phyloP scores from a whole-genome alignment of 2,329 filamentous ascomycete genomes.

The Drechslerella stenobrocha region DNA sequence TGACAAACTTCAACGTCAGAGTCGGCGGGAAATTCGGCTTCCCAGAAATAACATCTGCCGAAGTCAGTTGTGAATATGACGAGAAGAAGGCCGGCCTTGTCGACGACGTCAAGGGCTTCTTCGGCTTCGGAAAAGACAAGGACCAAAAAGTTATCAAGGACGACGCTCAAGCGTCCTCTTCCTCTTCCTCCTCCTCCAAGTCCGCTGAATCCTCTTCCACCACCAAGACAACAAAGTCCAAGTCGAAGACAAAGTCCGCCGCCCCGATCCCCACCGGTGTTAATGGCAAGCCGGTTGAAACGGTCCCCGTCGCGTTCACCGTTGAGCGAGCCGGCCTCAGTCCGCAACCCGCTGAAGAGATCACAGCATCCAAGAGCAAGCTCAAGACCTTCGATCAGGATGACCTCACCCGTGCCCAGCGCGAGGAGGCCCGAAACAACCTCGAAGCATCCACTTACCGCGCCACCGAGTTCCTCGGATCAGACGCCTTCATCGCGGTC shows the following conservation, averaged over 20 bases:
- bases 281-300: constrained; percentile 63
- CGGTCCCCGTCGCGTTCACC: constrained; percentile 62
- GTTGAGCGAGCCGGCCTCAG: constrained; percentile 61
- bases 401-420: constrained; percentile 72
- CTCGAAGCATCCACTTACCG: constrained; percentile 94
- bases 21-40: constrained; percentile 74
- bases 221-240: constrained; percentile 58
- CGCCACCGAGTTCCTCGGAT: constrained; percentile 77
- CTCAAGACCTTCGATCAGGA: constrained; percentile 83
- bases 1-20: constrained; percentile 75
- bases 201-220: constrained; percentile 59
- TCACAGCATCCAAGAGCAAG: constrained; percentile 65
- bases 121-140: constrained; percentile 80
- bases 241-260: constrained; percentile 54
- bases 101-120: constrained; percentile 92
- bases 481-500: constrained; percentile 71
- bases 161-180: constrained; percentile 56
- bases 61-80: constrained; percentile 82
- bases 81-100: constrained; percentile 69
- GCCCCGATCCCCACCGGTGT: constrained; percentile 54
- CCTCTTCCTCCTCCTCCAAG: no score
- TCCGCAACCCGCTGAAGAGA: constrained; percentile 59
- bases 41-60: constrained; percentile 74
- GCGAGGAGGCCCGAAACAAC: constrained; percentile 86
- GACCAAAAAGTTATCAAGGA: constrained; percentile 68